Evolutionary conservation across 345 rosid genomes (phyloP), one percentile per base, ranked within the genome.

Genomic region (Ailanthus altissimus): DNA sequence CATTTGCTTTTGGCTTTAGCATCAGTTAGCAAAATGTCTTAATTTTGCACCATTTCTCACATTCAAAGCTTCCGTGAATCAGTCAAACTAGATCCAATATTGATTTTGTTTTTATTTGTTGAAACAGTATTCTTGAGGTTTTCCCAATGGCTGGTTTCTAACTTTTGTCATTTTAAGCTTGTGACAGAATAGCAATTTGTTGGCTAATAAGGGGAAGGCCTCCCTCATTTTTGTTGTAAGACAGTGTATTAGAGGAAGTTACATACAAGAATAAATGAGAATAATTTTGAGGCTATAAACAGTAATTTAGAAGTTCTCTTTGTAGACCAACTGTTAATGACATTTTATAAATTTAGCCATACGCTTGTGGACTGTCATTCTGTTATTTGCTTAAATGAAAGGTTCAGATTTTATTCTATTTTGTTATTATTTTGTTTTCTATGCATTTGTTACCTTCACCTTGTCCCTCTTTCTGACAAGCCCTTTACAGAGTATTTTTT

Each of bases 91-190:
- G 47, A 60, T 8, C 63, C 69, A 47, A 38, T 13, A 10, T 0
- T 9, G 49, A 69, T 45, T 79, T 75, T 73, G 16, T 3, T 43
- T 45, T 45, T 43, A 43, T 38, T 12, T 9, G 7, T 49, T 14
- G 1, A 13, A 20, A 58, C 47, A 32, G 61, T 64, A 73, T 83
- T 80, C 72, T 76, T 69, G 73, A 73, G 80, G 77, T 50, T 74
- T 77, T 77, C 73, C 77, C 70, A 5, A 3, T 26, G 23, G 12
- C 25, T 21, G 18, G 8, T 5, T 16, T n/a, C 73, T 11, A 9
- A 25, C 25, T 36, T 49, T 21, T n/a, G 64, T 20, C 76, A 70
- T 45, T 75, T 56, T 40, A 28, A 9, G 12, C 43, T 64, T 21
- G 49, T 8, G 15, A 46, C 5, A 49, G 18, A 60, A 45, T 58